A percentile compares a stretch with the other conserved stretches of the same genome.
These are phyloP conservation scores for Fusarium musae DNA, from an alignment of 2,329 filamentous ascomycete species.

Conservation along the genomic window DNA sequence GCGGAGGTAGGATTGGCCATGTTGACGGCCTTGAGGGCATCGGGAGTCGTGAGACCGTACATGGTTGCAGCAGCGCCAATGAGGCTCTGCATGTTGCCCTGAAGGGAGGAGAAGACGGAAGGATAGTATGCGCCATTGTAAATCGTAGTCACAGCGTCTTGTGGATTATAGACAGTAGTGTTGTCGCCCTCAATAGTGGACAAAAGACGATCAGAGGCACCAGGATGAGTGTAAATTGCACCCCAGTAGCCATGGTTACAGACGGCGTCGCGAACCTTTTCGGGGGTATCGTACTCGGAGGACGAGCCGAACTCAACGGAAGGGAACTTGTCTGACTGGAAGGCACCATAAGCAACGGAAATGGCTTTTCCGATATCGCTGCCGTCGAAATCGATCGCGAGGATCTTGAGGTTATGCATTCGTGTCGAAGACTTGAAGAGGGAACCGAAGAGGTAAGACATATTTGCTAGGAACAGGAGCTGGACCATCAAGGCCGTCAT, in stretches of 20 bases:
- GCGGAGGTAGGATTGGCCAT: background rate
- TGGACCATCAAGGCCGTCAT: background rate
- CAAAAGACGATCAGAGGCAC: background rate
- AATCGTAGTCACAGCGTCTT: background rate
- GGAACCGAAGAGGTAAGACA: background rate
- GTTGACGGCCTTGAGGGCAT: background rate
- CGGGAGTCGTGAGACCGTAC: background rate
- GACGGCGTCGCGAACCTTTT: background rate
- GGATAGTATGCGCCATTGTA: background rate
- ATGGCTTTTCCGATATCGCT: background rate
- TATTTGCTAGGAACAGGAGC: background rate
- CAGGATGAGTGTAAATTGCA: background rate
- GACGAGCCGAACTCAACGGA: background rate
- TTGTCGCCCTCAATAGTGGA: background rate
- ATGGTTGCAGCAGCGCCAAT: background rate
- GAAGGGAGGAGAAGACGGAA: background rate
- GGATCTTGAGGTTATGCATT: slow-evolving; percentile 1
- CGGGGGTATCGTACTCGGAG: background rate
- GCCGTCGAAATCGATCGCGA: background rate
- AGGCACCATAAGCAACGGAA: background rate
- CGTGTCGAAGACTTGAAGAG: background rate
- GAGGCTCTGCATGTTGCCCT: background rate
- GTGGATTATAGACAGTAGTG: background rate
- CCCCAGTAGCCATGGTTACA: background rate
- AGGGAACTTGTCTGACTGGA: background rate